A percentile compares a stretch with the other conserved stretches of the same genome.
Evolutionary conservation across 208 protist species (phyloP).

Genomic region (Crithidia acanthocephali): DNA sequence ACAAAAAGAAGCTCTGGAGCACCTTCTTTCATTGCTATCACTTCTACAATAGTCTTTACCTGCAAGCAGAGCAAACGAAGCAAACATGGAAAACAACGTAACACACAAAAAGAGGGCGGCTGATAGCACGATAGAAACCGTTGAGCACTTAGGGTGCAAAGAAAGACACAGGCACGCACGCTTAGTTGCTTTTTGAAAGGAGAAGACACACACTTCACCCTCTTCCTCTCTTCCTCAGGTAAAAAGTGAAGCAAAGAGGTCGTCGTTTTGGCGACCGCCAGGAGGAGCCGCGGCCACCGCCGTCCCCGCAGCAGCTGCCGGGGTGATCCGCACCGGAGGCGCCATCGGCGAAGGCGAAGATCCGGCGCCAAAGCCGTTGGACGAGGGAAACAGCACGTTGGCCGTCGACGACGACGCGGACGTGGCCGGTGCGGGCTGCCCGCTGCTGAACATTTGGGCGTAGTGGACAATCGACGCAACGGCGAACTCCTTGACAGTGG

Average conservation of each 20-base stretch:
- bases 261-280: conserved; percentile 2
- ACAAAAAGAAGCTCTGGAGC: no score
- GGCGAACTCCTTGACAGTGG: conserved; percentile 35
- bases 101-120: neutral
- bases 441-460: conserved; percentile 16
- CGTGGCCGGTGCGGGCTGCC: neutral
- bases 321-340: conserved; percentile 7
- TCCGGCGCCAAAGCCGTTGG: neutral
- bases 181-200: no score
- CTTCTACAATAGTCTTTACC: no score
- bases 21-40: no score
- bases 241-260: conserved; percentile 8
- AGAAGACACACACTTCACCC: no score
- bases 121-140: neutral
- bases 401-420: neutral
- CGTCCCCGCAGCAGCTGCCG: neutral
- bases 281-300: neutral
- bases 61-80: conserved; percentile 1
- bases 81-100: neutral
- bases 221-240: neutral
- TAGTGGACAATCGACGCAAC: conserved; percentile 28
- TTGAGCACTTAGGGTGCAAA: neutral
- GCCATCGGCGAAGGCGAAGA: neutral
- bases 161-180: no score
- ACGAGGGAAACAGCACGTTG: neutral